Base-by-base conservation (phyloP, 495 filamentous ascomycete genomes). In the Penicillium maclennaniae region DNA sequence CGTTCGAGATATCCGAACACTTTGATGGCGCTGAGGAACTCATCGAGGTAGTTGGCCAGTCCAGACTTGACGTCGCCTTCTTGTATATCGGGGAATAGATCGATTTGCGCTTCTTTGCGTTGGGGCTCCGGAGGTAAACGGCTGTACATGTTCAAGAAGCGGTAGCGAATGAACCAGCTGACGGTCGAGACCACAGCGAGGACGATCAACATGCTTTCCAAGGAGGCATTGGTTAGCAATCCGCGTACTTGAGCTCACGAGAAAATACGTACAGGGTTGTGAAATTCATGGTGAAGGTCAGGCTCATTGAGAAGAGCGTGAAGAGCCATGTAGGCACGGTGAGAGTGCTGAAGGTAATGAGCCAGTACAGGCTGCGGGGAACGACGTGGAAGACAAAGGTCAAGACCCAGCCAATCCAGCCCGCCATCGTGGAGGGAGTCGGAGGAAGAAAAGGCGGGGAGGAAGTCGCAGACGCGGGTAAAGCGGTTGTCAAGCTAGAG, bases 21-120 rank as follows among this genome's bases (percentile, higher is more conserved):
- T 65, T 97, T 97, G 67, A 98, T 97, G n/a, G 93, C 93, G 69
- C 91, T 96, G 14, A 98, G 77, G 58, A 97, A 98, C 71, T 98
- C 95, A 68, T 98, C 93, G 12, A 98, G 79, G 69, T 98, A 98
- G 66, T 89, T 97, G 19, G 90, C 83, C 25, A 98, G 79, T 3
- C 95, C 93, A 1, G 91, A 82, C 68, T 97, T 97, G 20, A 86
- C 85, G 49, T 91, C 89, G 27, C 88, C 88, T 54, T 96, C 92
- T 63, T 92, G 90, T 6, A 86, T 82, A 63, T 96, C 92, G 15
- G 95, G 91, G 65, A 96, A 97, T 16, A 97, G 76, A 62, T 98
- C 95, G 61, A 98, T 80, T 52, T 95, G 87, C 1, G 92, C 91
- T 70, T 97, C 91, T 68, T 97, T 96, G 58, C 93, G 86, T 62